These are phyloP conservation scores for Fusarium setosum DNA, from an alignment of 2,329 filamentous ascomycete species.

Conservation along the genomic window DNA sequence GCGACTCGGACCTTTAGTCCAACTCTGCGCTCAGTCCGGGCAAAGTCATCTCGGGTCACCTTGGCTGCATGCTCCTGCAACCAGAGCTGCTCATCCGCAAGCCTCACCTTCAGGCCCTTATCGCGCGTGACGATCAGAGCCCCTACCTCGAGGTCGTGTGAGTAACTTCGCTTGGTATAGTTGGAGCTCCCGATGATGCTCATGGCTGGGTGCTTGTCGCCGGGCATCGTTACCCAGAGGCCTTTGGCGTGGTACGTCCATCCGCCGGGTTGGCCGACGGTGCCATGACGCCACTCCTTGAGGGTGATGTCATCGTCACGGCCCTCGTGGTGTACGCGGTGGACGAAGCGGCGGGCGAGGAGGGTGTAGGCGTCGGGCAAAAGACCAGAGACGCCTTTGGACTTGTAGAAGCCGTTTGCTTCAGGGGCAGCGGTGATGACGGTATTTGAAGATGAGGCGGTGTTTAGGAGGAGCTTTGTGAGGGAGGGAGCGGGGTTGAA, in stretches of 20 bases:
- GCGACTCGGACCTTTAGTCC: slow-evolving; percentile 85
- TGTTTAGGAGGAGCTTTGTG: slow-evolving; percentile 81
- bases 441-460: slow-evolving; percentile 76
- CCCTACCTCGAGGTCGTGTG: slow-evolving; percentile 90
- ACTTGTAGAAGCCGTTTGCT: slow-evolving; percentile 95
- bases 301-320: slow-evolving; percentile 72
- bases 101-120: slow-evolving; percentile 73
- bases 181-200: slow-evolving; percentile 93
- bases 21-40: slow-evolving; percentile 83
- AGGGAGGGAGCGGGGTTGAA: slow-evolving; percentile 95
- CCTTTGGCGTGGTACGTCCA: slow-evolving; percentile 99
- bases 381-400: slow-evolving; percentile 88
- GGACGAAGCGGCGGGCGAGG: slow-evolving; percentile 84
- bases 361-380: slow-evolving; percentile 93
- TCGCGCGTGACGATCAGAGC: slow-evolving; percentile 87
- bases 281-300: slow-evolving; percentile 89
- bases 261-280: slow-evolving; percentile 81
- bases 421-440: slow-evolving; percentile 93
- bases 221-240: slow-evolving; percentile 84
- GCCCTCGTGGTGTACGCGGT: slow-evolving; percentile 60
- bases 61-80: slow-evolving; percentile 78
- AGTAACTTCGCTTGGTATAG: slow-evolving; percentile 94
- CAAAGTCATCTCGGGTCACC: slow-evolving; percentile 82
- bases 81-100: slow-evolving; percentile 85
- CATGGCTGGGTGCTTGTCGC: slow-evolving; percentile 75